Conservation (phyloP, 2,329 filamentous ascomycete species). For the Sclerotinia glacialis region DNA sequence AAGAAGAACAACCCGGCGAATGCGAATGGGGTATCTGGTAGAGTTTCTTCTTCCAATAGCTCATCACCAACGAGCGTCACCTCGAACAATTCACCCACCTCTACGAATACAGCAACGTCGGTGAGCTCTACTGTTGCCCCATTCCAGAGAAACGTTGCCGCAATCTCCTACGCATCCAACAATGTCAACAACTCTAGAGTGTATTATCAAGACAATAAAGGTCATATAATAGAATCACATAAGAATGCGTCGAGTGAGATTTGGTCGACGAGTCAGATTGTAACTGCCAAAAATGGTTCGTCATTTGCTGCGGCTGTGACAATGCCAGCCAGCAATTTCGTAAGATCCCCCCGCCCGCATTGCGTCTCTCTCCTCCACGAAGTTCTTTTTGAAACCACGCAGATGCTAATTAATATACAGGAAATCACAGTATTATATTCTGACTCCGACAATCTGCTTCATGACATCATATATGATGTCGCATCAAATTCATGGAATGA, state of each 20-base stretch:
- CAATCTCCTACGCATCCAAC: conserved; percentile 22
- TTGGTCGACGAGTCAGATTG: conserved; percentile 22
- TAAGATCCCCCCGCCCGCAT: not conserved
- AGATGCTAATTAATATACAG: conserved; percentile 13
- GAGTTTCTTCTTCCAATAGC: not conserved
- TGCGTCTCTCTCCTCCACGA: no score
- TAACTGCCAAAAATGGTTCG: conserved; percentile 21
- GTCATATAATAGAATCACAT: conserved; percentile 24
- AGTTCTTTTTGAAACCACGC: not conserved
- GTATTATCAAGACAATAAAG: conserved; percentile 26
- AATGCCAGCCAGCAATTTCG: conserved; percentile 14
- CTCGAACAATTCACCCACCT: not conserved
- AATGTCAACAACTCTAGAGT: conserved; percentile 23
- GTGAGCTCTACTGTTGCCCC: conserved; percentile 4
- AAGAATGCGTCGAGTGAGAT: conserved; percentile 11
- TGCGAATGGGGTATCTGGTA: not conserved
- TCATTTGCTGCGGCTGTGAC: conserved; percentile 27
- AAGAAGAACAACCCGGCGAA: not conserved
- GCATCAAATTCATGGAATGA: conserved; percentile 20
- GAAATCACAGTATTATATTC: conserved; percentile 27
- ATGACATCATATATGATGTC: conserved; percentile 25
- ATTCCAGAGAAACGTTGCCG: conserved; percentile 24
- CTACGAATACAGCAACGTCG: not conserved
- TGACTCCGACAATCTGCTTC: conserved; percentile 23
- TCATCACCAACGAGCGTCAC: not conserved